Evolutionary conservation across 2,329 filamentous ascomycete genomes (phyloP).

Genomic region (Cladosporium colombiae): DNA sequence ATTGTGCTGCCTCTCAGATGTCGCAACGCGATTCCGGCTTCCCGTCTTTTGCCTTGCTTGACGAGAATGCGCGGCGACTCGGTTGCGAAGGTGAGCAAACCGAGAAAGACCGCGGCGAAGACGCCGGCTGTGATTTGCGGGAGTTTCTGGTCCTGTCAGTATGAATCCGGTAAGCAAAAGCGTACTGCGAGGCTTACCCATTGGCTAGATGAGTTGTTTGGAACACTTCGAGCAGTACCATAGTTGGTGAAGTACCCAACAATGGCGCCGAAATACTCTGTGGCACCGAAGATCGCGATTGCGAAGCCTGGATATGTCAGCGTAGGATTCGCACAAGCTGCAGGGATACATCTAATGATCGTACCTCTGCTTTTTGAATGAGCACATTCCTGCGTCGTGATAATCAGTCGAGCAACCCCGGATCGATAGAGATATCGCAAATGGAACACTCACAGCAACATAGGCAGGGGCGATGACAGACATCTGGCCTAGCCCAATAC

Average conservation of each 20-base stretch:
- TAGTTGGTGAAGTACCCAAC: conserved; percentile 71
- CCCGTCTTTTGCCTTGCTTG: conserved; percentile 65
- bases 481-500: conserved; percentile 52
- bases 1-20: conserved; percentile 55
- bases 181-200: conserved; percentile 57
- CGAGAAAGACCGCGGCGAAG: conserved; percentile 70
- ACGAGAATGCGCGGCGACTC: conserved; percentile 70
- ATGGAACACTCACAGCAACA: conserved; percentile 46
- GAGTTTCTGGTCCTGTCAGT: conserved; percentile 39
- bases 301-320: conserved; percentile 63
- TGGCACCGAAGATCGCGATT: conserved; percentile 66
- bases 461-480: conserved; percentile 53
- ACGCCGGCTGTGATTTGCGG: conserved; percentile 74
- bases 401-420: neutral
- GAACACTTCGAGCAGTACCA: conserved; percentile 39
- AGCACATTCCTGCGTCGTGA: conserved; percentile 29
- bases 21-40: conserved; percentile 57
- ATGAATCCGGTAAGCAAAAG: too few species aligned
- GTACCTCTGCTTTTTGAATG: neutral
- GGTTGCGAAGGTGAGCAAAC: conserved; percentile 62
- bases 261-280: conserved; percentile 72
- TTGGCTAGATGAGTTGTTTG: conserved; percentile 37
- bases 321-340: conserved; percentile 39
- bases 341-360: neutral
- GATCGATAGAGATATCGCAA: neutral